A percentile compares a stretch with the other conserved stretches of the same genome.
Evolutionary conservation across 2,329 filamentous ascomycete genomes (phyloP).

Genomic region (Ascochyta clinopodiicola): DNA sequence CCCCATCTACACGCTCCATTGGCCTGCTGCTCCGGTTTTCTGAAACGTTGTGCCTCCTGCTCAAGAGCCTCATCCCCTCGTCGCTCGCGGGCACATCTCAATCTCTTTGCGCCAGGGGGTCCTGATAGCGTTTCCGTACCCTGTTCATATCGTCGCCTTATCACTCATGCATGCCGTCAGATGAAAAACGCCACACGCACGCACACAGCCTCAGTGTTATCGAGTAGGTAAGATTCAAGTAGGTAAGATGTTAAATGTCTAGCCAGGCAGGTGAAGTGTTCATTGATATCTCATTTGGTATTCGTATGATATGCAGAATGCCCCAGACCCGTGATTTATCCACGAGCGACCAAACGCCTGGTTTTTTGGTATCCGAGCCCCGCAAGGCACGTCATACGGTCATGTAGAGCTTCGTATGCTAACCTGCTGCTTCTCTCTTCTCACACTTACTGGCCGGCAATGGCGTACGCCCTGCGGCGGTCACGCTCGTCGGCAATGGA

Average conservation of each 20-base stretch:
- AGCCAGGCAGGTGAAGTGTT: conserved; percentile 26
- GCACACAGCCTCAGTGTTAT: conserved; percentile 7
- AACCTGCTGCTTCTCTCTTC: conserved; percentile 25
- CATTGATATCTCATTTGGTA: conserved; percentile 40
- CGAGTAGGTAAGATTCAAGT: neutral
- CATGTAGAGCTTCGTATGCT: conserved; percentile 37
- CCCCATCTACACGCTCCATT: neutral
- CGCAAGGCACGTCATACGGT: conserved; percentile 35
- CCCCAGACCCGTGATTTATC: conserved; percentile 37
- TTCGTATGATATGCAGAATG: conserved; percentile 45
- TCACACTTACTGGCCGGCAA: conserved; percentile 58
- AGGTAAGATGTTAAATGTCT: neutral
- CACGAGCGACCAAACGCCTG: conserved; percentile 46
- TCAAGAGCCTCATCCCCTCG: conserved; percentile 14
- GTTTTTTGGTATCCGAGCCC: conserved; percentile 40
- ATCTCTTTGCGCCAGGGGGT: conserved; percentile 16
- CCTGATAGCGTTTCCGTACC: conserved; percentile 5
- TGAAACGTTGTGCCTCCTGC: conserved; percentile 13
- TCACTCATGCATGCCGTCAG: conserved; percentile 2
- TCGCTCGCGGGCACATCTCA: conserved; percentile 15
- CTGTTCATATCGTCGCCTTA: conserved; percentile 7
- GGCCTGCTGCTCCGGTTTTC: conserved; percentile 7
- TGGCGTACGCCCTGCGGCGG: conserved; percentile 79
- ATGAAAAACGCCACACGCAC: conserved; percentile 4
- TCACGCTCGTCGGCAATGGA: conserved; percentile 99